Evolutionary conservation across 1,284 basidiomycete species (phyloP), one percentile per base, ranked within the genome.

Genomic region (Moesziomyces sp.): DNA sequence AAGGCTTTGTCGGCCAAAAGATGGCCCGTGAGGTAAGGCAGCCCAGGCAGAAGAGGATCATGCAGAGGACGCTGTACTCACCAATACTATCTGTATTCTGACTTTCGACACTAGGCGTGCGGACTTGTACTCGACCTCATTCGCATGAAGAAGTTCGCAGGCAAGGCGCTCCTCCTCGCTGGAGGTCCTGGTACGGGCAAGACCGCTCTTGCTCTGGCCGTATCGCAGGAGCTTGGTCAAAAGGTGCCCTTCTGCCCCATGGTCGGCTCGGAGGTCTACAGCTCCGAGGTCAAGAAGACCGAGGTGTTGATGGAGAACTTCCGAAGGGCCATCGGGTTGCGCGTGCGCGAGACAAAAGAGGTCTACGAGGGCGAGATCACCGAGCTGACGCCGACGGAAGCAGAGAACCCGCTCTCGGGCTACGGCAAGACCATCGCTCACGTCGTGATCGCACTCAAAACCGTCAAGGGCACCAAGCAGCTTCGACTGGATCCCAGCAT

Each of bases 361-460:
- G 94, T 99, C 10, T 99, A 96, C 85, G 96, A 99, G 85, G 96
- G 96, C 64, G 97, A 99, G 86, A 92, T 99, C 35, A 98, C 95
- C 9, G 96, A 99, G 83, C 86, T 99, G 66, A 97, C 96, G 3
- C 96, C 96, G 0, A 91, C 93, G 33, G 97, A 84, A 64, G 69
- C 76, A 11, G 80, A 81, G 51, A 82, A 84, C 44, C 80, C 81
- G 7, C 58, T 84, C 5, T 80, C 92, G 61, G 96, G 96, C 46
- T 99, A 99, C 85, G 97, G 96, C 77, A 99, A 99, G 87, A 98
- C 96, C 1, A 94, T 99, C 62, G 94, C 93, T 28, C 94, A 97
- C 86, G 96, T 99, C 75, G 89, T 98, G 57, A 92, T 99, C 56
- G 94, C 94, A 7, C 90, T 99, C 77, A 99, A 99, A 86, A 98